A percentile compares a stretch with the other conserved stretches of the same genome.
phyloP scores from a whole-genome alignment of 140 eudicot genomes.

The Erigeron philadelphicus region DNA sequence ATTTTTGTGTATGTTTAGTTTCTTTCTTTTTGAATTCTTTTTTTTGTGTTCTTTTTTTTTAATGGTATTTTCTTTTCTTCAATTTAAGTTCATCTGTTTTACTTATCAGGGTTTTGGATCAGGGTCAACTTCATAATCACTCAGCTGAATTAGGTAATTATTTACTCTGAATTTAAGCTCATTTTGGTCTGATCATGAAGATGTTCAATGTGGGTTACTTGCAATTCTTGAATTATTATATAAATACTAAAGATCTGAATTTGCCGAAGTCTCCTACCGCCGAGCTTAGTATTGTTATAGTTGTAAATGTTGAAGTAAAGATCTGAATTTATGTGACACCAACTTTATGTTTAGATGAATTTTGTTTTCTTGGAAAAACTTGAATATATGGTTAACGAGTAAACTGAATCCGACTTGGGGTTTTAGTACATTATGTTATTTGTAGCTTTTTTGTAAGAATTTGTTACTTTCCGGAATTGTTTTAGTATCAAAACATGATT shows the following conservation, averaged over 20 bases:
- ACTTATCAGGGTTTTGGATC: slow-evolving; percentile 34
- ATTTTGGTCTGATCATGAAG: slow-evolving; percentile 12
- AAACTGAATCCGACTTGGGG: slow-evolving; percentile 19
- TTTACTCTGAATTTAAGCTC: slow-evolving; percentile 16
- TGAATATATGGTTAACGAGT: neutral
- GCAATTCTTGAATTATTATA: slow-evolving; percentile 18
- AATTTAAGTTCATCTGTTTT: slow-evolving; percentile 18
- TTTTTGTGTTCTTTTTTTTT: neutral
- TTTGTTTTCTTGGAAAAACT: neutral
- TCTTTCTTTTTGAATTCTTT: neutral
- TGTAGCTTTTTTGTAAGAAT: slow-evolving; percentile 17
- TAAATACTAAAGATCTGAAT: slow-evolving; percentile 22
- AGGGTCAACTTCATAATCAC: neutral
- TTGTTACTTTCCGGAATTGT: slow-evolving; percentile 16
- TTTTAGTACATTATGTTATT: slow-evolving; percentile 26
- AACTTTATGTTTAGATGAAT: slow-evolving; percentile 19
- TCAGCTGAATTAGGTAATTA: slow-evolving; percentile 30
- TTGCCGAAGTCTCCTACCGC: neutral
- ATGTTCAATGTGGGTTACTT: slow-evolving; percentile 21
- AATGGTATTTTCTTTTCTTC: slow-evolving; percentile 6
- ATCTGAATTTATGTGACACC: slow-evolving; percentile 25
- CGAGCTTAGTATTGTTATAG: too few species aligned
- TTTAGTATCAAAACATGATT: slow-evolving; percentile 19
- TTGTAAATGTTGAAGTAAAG: neutral
- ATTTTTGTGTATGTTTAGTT: slow-evolving; percentile 8